Base-by-base conservation (phyloP, 1,284 basidiomycete genomes). In the Golubevia sp. region DNA sequence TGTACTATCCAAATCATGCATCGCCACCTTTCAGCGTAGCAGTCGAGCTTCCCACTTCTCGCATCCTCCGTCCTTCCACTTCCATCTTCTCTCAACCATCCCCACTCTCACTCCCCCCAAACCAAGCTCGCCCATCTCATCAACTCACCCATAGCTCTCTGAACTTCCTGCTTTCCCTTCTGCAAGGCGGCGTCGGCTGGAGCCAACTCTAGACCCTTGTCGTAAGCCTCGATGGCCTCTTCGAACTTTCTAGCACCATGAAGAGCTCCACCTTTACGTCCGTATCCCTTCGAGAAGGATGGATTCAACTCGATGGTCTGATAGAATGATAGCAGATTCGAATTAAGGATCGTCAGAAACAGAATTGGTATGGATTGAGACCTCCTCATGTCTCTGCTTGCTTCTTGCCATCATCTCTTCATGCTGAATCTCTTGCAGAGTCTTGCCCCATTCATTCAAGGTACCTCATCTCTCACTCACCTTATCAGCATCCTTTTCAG, bases 241-340 rank as follows among this genome's bases (percentile, higher is more conserved):
- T 91, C 90, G 80, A 89, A 95, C 83, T 87, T 86, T 64, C 88
- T 87, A 48, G 89, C 87, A 38, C 95, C 95, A 79, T 97, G 95
- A 54, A 97, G 86, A n/a, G 95, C 95, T 44, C 94, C 94, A 59
- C 95, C 95, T 82, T 96, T 96, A 62, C 95, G 89, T 20, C 91
- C 91, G 85, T 91, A 94, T 2, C 94, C 94, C 84, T 98, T 98
- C 50, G 91, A 87, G 90, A 95, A 98, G 2, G 88, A 86, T 2
- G 93, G 89, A 76, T 92, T 92, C 68, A 91, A 86, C 79, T 89
- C 88, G 82, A 97, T 88, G 62, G 85, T 86, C 83, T 86, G 67
- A 51, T 51, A 51, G 38, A 23, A 25, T 63, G 49, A 27, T 49
- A 44, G 26, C 27, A 59, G 4, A 48, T 58, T 52, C 21, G 34